Base-by-base conservation (phyloP, 768 basidiomycete genomes). In the Psilocybe cyanescens region DNA sequence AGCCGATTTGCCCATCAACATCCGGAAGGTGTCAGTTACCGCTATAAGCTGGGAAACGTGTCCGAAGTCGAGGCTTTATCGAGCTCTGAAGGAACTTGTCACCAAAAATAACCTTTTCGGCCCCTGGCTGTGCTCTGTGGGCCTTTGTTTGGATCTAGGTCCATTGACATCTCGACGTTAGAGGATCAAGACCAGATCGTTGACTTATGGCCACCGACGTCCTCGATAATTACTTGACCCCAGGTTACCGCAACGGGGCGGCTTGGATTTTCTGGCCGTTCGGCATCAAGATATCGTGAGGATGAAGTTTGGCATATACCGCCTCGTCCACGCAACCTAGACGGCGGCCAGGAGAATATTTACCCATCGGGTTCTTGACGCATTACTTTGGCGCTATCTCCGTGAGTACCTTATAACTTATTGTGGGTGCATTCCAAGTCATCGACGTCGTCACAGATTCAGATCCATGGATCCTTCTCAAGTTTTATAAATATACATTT, bases 401-500 rank as follows among this genome's bases (percentile, higher is more conserved):
- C 68, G 70, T 69, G 67, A 65, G 66, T 65, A 30, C 66, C 65
- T 68, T 62, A 37, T 44, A 63, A 39, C 70, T 16, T 59, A 62
- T 66, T 66, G 56, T 65, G 31, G 51, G 70, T 30, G 55, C 55
- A 54, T 63, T 60, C 41, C 58, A 54, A 60, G 48, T 62, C 64
- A 65, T 62, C 59, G 57, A 66, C 61, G 54, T 67, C 61, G 62
- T 65, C 65, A 68, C 48, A 47, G 47, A 65, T 62, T 55, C 59
- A 58, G 57, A 64, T 62, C 65, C 65, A 67, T 68, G 64, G 62
- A 55, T 68, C 64, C 63, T 69, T 71, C 66, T 68, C 67, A 64
- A 65, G 59, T 61, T 65, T 58, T 59, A 65, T 64, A 64, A 64
- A 62, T 65, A 65, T 28, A 33, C 24, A 17, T 57, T 61, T 64